phyloP scores from a whole-genome alignment of 345 rosid genomes.

The Syzygium aqueum region DNA sequence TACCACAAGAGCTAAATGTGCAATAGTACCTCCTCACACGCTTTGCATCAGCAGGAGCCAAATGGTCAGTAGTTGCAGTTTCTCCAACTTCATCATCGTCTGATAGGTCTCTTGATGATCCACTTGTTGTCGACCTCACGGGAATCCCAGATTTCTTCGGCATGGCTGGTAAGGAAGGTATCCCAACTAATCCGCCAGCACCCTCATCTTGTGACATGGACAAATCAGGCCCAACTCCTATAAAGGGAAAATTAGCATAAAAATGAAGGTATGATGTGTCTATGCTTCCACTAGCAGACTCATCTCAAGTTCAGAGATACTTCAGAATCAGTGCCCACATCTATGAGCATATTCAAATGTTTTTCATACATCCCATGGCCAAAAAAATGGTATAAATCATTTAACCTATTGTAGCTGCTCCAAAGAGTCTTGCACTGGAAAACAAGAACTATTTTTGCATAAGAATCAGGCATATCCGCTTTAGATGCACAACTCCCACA shows the following conservation, averaged over 20 bases:
- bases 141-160: conserved; percentile 30
- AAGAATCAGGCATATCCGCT: background rate
- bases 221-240: conserved; percentile 7
- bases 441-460: background rate
- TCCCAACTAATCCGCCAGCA: conserved; percentile 13
- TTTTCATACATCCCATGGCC: background rate
- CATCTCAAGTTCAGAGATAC: background rate
- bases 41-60: conserved; percentile 61
- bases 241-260: background rate
- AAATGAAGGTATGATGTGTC: background rate
- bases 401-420: background rate
- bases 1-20: background rate
- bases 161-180: conserved; percentile 17
- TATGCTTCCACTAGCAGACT: background rate
- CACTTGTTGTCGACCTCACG: conserved; percentile 51
- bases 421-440: background rate
- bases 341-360: background rate
- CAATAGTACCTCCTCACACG: conserved; percentile 68
- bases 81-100: conserved; percentile 80
- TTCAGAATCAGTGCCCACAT: background rate
- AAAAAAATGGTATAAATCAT: background rate
- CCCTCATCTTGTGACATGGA: conserved; percentile 27
- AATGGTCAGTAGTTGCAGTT: conserved; percentile 47
- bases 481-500: background rate
- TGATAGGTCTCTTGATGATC: conserved; percentile 70